Evolutionary conservation across 345 rosid species (phyloP), one percentile per base, ranked within the genome.

Genomic region (Carallia brachiata): DNA sequence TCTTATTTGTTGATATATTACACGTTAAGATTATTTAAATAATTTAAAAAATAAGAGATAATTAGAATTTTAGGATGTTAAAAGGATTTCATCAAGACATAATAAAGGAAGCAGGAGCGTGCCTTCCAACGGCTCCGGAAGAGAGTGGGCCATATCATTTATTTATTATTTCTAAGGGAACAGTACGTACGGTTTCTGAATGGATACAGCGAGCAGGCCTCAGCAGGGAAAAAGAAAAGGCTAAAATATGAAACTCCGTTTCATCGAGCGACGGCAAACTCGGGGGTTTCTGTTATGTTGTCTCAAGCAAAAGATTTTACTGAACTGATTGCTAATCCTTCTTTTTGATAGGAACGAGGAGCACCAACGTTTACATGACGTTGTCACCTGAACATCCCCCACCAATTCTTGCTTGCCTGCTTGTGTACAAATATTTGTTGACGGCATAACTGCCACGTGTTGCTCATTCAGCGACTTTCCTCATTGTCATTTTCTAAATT

Each of bases 321-420:
- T 7, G 60, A 55, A 55, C 13, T n/a, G 31, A 54, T 40, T 40
- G 10, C 23, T 23, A 23, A 40, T 40, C 47, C 23, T 23, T 32
- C 4, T 40, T 40, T 40, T 40, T 40, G 30, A 55, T 6, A n/a
- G 59, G 2, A 27, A 55, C 17, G 60, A 23, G 15, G 60, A 55
- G 60, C 60, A 55, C 32, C 31, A 27, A 55, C 60, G 60, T 55
- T 55, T 23, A 55, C 30, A 55, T 55, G 60, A 55, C 60, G 60
- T 27, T 23, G 31, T 55, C 60, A 55, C 60, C 60, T 55, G 60
- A 23, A 55, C 50, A 44, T 44, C 34, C 34, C 34, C 34, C 34
- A 32, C 34, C 34, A 4, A 32, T 23, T 23, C 23, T 23, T 23
- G 23, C 8, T 9, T 8, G 10, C 47, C 2, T 44, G 50, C 13